Evolutionary conservation across 2,329 filamentous ascomycete species (phyloP).

Genomic region (Cryphonectria parasitica): DNA sequence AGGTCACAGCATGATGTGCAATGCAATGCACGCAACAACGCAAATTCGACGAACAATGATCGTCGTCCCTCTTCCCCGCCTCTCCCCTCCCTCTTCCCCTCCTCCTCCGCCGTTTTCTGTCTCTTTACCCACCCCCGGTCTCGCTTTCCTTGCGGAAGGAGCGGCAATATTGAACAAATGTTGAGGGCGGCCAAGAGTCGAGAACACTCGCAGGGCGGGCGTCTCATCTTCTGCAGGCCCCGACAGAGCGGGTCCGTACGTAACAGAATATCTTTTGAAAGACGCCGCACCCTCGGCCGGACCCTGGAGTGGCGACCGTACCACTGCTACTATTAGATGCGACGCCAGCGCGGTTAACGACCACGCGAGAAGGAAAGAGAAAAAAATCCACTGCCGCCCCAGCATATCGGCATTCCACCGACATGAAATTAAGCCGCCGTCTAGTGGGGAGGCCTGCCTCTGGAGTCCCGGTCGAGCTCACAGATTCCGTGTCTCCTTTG

Average conservation of each 20-base stretch:
- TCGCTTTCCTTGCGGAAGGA: slow-evolving; percentile 9
- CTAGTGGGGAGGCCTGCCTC: background rate
- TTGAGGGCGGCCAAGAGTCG: slow-evolving; percentile 3
- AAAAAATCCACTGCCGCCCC: background rate
- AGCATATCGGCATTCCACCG: slow-evolving; percentile 11
- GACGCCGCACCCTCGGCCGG: slow-evolving; percentile 6
- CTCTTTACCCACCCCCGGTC: background rate
- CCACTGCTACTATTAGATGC: slow-evolving; percentile 1
- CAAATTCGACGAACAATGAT: slow-evolving; percentile 3
- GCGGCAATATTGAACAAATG: slow-evolving; percentile 3
- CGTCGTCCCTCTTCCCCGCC: background rate
- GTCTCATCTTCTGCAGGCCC: slow-evolving; percentile 7
- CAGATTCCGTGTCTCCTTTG: background rate
- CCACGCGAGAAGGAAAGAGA: background rate
- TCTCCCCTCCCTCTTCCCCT: background rate
- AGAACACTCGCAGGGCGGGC: slow-evolving; percentile 2
- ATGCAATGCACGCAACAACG: slow-evolving; percentile 14
- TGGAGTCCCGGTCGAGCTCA: background rate
- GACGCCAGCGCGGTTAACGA: slow-evolving; percentile 12
- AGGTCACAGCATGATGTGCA: slow-evolving; percentile 12
- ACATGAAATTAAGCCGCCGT: slow-evolving; percentile 1
- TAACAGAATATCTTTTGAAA: slow-evolving; percentile 15
- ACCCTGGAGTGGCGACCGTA: background rate
- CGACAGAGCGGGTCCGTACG: slow-evolving; percentile 26
- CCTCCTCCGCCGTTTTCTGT: background rate